Base-by-base conservation (phyloP, 2,329 filamentous ascomycete species). In the Lasiodiplodia citricola region DNA sequence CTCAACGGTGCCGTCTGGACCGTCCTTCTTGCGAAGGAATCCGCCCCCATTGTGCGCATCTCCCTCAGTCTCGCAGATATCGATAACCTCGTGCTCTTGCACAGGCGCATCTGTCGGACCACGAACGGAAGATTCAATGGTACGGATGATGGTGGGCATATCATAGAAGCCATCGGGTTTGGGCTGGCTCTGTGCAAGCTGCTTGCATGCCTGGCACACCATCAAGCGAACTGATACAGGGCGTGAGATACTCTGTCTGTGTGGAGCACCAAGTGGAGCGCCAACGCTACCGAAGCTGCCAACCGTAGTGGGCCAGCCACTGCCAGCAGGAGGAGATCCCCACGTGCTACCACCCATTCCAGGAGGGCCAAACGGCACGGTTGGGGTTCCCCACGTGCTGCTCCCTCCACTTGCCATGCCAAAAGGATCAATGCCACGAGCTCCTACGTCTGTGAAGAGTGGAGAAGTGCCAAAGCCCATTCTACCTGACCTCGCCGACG, bases 1-100 rank as follows among this genome's bases (percentile, higher is more conserved):
- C 4, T 79, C 77, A 50, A 81, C 75, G 8, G 76, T 75, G n/a
- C 70, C 70, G 21, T 54, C 67, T 41, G 70, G 72, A 4, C 80
- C 83, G 60, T 88, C 86, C 50, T 86, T 84, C 70, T 86, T 87
- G 71, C 92, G 85, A 41, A 92, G 89, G 75, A 99, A 96, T n/a
- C 96, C 96, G 55, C 95, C 95, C 56, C 96, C 96, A 74, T 98
- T 98, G 69, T 90, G 88, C 2, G 83, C 78, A 74, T 91, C 96
- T 68, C 96, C 96, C 77, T 97, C 93, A 0, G 95, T 97, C 74
- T 98, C 95, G 78, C 92, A 96, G 69, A 96, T 91, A 68, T 92
- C 89, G 50, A 95, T 85, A 73, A 98, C 85, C 74, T 97, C 94
- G 31, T 84, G 85, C 75, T 83, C 88, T 79, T 72, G 84, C 78